Evolutionary conservation across 345 rosid species (phyloP).

Genomic region (Rhizophora mangle): DNA sequence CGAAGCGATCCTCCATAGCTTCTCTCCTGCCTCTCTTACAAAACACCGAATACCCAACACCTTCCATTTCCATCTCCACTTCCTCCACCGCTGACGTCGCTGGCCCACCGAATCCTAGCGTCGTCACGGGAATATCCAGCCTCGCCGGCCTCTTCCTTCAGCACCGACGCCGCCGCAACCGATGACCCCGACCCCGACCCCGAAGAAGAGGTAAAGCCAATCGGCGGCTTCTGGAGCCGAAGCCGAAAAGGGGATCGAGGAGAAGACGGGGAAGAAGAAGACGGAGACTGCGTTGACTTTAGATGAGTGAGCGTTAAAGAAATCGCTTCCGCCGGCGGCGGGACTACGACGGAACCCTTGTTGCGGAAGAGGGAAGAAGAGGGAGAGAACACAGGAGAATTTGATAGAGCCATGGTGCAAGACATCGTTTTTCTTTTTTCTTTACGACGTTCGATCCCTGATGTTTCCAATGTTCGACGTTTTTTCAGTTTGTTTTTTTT

Average conservation of each 20-base stretch:
- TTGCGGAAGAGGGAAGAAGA: constrained; percentile 63
- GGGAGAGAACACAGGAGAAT: constrained; percentile 81
- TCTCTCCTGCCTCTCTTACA: constrained; percentile 91
- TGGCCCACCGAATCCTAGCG: constrained; percentile 34
- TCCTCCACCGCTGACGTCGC: constrained; percentile 36
- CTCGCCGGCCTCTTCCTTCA: constrained; percentile 80
- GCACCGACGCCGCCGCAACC: constrained; percentile 32
- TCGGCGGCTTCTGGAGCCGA: constrained; percentile 55
- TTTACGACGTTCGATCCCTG: not conserved
- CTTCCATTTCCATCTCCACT: constrained; percentile 49
- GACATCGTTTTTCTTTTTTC: constrained; percentile 39
- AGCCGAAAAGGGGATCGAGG: constrained; percentile 67
- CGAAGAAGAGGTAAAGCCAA: constrained; percentile 22
- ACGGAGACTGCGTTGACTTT: constrained; percentile 30
- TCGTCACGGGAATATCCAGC: constrained; percentile 55
- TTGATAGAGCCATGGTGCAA: constrained; percentile 66
- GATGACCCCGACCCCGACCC: constrained; percentile 21
- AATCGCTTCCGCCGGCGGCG: constrained; percentile 37
- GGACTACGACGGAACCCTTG: constrained; percentile 32
- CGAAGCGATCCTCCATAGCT: constrained; percentile 89
- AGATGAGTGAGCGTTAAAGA: constrained; percentile 44
- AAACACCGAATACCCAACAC: constrained; percentile 63
- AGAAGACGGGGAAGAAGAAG: constrained; percentile 48
- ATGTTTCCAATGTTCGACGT: not conserved
- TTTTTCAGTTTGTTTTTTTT: not conserved